Percentiles rank a stretch among this genome's conserved stretches.
These are phyloP conservation scores for Ailanthus altissimus DNA, from an alignment of 345 rosid species.

Conservation along the genomic window DNA sequence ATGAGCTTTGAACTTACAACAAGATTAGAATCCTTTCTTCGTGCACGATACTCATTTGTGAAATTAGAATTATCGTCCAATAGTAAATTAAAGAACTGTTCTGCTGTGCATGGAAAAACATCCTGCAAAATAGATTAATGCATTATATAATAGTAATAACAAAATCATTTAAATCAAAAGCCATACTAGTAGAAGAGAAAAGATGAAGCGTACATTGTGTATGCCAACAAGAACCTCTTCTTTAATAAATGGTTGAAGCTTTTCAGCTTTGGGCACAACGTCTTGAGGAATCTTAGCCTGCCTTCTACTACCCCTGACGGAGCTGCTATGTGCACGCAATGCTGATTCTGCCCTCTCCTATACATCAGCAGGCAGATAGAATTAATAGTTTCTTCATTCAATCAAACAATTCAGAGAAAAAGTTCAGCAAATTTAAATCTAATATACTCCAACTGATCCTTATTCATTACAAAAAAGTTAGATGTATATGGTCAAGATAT, in stretches of 20 bases:
- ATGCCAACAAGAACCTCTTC: constrained; percentile 83
- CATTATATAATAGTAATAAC: constrained; percentile 20
- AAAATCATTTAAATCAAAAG: constrained; percentile 13
- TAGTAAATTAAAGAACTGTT: constrained; percentile 59
- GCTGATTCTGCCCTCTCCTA: constrained; percentile 89
- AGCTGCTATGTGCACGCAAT: constrained; percentile 92
- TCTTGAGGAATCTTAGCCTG: constrained; percentile 52
- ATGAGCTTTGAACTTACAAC: constrained; percentile 49
- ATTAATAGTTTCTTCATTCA: constrained; percentile 6
- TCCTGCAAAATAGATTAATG: constrained; percentile 49
- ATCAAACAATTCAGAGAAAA: constrained; percentile 2
- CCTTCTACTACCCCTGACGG: constrained; percentile 57
- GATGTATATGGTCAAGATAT: neutral
- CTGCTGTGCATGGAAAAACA: constrained; percentile 73
- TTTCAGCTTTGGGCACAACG: constrained; percentile 48
- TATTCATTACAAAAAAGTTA: neutral
- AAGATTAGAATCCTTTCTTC: constrained; percentile 78
- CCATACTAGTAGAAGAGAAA: constrained; percentile 15
- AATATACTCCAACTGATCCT: neutral
- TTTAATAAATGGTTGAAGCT: constrained; percentile 68
- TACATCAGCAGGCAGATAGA: constrained; percentile 26
- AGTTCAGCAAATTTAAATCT: neutral
- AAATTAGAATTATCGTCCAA: constrained; percentile 70
- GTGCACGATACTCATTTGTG: constrained; percentile 63
- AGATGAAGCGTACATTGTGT: constrained; percentile 51